Base-by-base conservation (phyloP, 345 rosid species). In the Lepidium aucheri region DNA sequence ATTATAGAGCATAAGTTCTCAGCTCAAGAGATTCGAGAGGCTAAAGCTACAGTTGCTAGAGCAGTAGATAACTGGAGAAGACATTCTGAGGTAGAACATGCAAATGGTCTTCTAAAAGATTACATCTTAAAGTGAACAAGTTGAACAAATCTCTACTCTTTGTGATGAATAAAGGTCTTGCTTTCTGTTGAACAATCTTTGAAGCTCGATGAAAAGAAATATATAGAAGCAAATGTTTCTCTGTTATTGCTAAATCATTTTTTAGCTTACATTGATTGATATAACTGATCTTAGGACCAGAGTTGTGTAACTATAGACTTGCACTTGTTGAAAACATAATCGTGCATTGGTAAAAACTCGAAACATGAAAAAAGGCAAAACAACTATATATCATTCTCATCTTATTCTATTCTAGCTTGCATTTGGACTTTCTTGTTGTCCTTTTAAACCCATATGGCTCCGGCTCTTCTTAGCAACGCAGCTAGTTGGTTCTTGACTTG, bases 1-100 rank as follows among this genome's bases (percentile, higher is more conserved):
- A 84, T 88, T 41, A 78, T 86, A 41, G 94, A 93, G 69, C 97
- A 87, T 84, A 86, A 90, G 72, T 93, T 89, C 80, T 80, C 90
- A 1, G 79, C 77, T 2, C 82, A 83, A 74, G 91, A 92, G 78
- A 79, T 92, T 12, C 67, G 56, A 0, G 76, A 78, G 28, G 96
- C 97, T 0, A 82, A 79, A 67, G 91, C 84, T 65, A 74, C 83
- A 3, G 94, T 88, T 33, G 56, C 43, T 10, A 77, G 54, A 69
- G 94, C 96, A 11, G 87, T 93, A 2, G 81, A 79, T 75, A 84
- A 79, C 53, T 90, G 98, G 98, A 64, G 61, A 39, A 80, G 72
- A 61, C 84, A 80, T 73, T 84, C 90, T 2, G 40, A 57, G 39
- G 34, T 74, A 1, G 95, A 84, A 64, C 78, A 76, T 69, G 75